Evolutionary conservation across 2,329 filamentous ascomycete genomes (phyloP).

Genomic region (Neofusicoccum sp.): DNA sequence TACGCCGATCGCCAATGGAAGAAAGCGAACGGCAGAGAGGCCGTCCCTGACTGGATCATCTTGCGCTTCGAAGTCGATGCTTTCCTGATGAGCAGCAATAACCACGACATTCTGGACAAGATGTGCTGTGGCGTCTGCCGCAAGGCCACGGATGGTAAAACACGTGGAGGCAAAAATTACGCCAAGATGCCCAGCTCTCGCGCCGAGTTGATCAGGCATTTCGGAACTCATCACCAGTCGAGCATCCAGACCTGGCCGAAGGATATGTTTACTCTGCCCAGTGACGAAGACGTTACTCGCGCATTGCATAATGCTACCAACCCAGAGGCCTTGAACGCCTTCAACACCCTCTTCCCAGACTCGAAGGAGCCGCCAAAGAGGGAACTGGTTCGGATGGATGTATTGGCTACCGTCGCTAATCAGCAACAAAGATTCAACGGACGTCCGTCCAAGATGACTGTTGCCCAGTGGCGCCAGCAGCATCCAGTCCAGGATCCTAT

Average conservation of each 20-base stretch:
- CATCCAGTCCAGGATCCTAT: conserved; percentile 11
- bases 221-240: conserved; percentile 8
- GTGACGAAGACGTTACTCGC: conserved; percentile 10
- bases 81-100: conserved; percentile 18
- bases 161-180: conserved; percentile 21
- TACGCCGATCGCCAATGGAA: conserved; percentile 25
- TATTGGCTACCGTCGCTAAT: conserved; percentile 13
- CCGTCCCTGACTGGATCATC: conserved; percentile 1
- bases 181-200: conserved; percentile 18
- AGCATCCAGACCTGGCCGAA: conserved; percentile 15
- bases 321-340: conserved; percentile 11
- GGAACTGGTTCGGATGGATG: conserved; percentile 11
- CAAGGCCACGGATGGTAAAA: conserved; percentile 5
- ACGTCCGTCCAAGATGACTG: conserved; percentile 1
- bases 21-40: conserved; percentile 5
- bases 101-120: conserved; percentile 21
- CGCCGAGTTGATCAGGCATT: conserved; percentile 19
- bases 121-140: conserved; percentile 20
- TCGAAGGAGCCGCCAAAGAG: conserved; percentile 18
- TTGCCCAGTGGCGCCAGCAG: conserved; percentile 17
- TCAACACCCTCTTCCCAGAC: conserved; percentile 11
- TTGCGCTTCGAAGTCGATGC: conserved; percentile 17
- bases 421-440: conserved; percentile 16
- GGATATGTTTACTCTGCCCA: conserved; percentile 21
- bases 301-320: not conserved